Base-by-base conservation (phyloP, 148 eudicot species). In the Vaccinium corymbosum region DNA sequence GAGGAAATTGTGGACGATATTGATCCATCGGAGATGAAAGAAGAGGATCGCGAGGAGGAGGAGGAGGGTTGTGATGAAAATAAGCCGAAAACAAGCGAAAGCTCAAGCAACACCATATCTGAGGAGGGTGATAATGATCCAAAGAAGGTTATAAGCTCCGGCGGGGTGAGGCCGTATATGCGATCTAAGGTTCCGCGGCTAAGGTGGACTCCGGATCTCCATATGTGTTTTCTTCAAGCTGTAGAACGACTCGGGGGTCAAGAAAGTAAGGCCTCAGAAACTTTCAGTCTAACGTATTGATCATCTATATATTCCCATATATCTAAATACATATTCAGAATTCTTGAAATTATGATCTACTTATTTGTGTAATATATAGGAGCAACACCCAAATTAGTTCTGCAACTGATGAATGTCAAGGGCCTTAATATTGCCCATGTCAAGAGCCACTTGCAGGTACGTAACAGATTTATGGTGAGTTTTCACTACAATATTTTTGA, bases 171-270 rank as follows among this genome's bases (percentile, higher is more conserved):
- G 74, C 86, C 68, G 38, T 87, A 87, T 56, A 29, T 76, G 20
- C 16, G 89, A 38, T 87, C 89, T 5, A 87, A 81, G 79, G 49
- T 76, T 75, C 89, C 86, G 6, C 56, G 89, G 64, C 86, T 86
- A n/a, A 49, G 81, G 77, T 86, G 88, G 88, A 86, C 88, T 62
- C 84, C 88, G 1, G 88, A 86, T 84, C 88, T 86, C 22, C 88
- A 86, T 84, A 81, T 72, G 12, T 78, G 86, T 27, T 86, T 86
- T 64, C 72, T 84, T 75, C 83, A 86, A 16, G 88, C 88, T 42
- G 57, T 86, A 27, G 81, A 80, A 38, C 53, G 79, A 49, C 88
- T 86, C 48, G 86, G 88, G 8, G 88, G 88, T 22, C 86, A 83
- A 73, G 84, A 84, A 46, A 84, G 88, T 86, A 32, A 64, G 71